Evolutionary conservation across 2,329 filamentous ascomycete species (phyloP).

Genomic region (Pestalotiopsis sp.): DNA sequence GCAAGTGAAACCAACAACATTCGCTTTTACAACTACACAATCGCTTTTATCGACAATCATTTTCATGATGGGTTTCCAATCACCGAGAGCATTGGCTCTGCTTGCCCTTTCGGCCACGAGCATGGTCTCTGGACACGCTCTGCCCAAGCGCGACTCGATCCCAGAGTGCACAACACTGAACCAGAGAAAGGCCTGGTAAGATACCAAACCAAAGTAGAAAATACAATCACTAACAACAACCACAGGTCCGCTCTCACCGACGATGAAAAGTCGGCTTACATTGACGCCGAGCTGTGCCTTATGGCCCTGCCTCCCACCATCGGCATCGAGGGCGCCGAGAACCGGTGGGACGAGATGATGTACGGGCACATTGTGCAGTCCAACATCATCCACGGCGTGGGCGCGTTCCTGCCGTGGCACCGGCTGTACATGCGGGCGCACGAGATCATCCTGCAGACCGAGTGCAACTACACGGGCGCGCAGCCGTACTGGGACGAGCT

Average conservation of each 20-base stretch:
- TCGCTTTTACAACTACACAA: not conserved
- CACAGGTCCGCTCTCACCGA: conserved; percentile 14
- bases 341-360: conserved; percentile 37
- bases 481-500: conserved; percentile 12
- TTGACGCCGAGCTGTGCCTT: conserved; percentile 35
- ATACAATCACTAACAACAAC: not conserved
- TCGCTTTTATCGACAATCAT: not conserved
- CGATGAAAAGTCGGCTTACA: conserved; percentile 31
- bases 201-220: not conserved
- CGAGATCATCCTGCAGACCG: conserved; percentile 13
- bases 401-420: conserved; percentile 13
- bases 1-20: not conserved
- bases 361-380: conserved; percentile 33
- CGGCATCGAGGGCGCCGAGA: conserved; percentile 28
- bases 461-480: conserved; percentile 11
- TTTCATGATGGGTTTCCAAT: not conserved
- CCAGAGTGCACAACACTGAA: not conserved
- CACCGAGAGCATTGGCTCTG: not conserved
- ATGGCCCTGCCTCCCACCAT: conserved; percentile 28
- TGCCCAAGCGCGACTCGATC: not conserved
- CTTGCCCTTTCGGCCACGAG: not conserved
- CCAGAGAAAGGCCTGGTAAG: conserved; percentile 9
- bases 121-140: not conserved
- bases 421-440: conserved; percentile 12
- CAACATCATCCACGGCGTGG: conserved; percentile 31